Evolutionary conservation across 2,329 filamentous ascomycete species (phyloP), one percentile per base, ranked within the genome.

Genomic region (Aspergillus sp.): DNA sequence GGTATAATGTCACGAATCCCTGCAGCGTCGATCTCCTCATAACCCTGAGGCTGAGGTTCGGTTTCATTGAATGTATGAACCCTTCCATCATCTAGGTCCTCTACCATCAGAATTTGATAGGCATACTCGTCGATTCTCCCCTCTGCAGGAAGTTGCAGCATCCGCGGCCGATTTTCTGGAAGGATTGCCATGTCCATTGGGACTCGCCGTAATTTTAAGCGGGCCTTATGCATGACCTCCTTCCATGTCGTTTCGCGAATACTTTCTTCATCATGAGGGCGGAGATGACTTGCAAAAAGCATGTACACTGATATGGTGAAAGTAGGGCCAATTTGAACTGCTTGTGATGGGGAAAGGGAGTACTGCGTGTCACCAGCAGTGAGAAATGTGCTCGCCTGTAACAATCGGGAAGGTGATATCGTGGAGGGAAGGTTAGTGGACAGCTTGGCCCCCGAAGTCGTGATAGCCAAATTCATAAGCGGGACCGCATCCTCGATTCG

Each of bases 261-360:
- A 66, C 84, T 75, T 71, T 85, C 74, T 75, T 86, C 75, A 65
- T 83, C 79, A 17, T 83, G 80, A 3, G 80, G 77, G 40, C 84
- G 76, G 44, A 87, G 79, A 73, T 98, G 92, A 2, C 91, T 90
- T 2, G 88, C 82, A 68, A 98, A 99, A 0, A 98, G 83, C 92
- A 98, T 97, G 74, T 98, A 99, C 64, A 98, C 78, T 0, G 93
- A 96, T 7, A 98, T 74, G 0, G 85, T 89, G 68, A 97, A 98
- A 0, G 87, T 85, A 0, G 93, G 92, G 0, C 95, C 95, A 59
- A 98, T 89, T 69, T 97, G 92, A 46, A 91, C 86, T 0, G 88
- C 82, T 9, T 79, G 76, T 0, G 78, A 81, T 6, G 87, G 84
- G 41, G 85, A 80, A 62, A 86, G 81, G 2, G 85, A 84, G 73